Evolutionary conservation across 805 yeast genomes (phyloP), one percentile per base, ranked within the genome.

Genomic region (Kazachstania bromeliacearum): DNA sequence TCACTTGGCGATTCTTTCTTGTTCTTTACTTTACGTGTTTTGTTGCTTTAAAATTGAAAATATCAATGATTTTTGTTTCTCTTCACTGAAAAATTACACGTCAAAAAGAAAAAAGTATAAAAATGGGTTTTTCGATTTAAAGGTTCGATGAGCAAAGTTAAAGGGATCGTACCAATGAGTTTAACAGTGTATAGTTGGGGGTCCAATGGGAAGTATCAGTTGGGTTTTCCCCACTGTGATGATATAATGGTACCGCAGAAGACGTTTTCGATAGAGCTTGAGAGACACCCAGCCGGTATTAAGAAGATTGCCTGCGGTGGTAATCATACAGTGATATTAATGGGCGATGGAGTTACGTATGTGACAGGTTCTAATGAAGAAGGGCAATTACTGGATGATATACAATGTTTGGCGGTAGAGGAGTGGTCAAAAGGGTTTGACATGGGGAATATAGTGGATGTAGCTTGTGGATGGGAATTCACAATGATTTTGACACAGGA

Each of bases 391-490:
- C 33, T 30, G 6, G 33, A 34, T 10, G 30, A 19, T n/a, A 18
- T 15, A 4, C 19, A 12, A 12, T 22, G 25, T 12, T 8, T 8
- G 10, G 25, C 12, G 10, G 29, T 26, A 7, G 29, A 13, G n/a
- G 25, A 15, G 25, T 25, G 31, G 31, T 7, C 19, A 18, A 19
- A 15, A 23, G n/a, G 33, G n/a, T 24, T 15, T 16, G 27, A 13
- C n/a, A 21, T 25, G 3, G 33, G 3, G 28, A 41, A 0, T 67
- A 81, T 75, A 52, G 16, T 44, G 18, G 63, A 67, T 36, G 67
- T 74, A 1, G 64, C 76, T 3, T 79, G 89, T 28, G 95, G 96
- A 0, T 89, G 94, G 94, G 89, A 79, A 41, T 83, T 65, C 47
- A 67, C 81, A 0, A 57, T 81, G 0, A 55, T 81, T 3, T 67